Evolutionary conservation across 768 basidiomycete genomes (phyloP).

Genomic region (Hemileccinum impolitum): DNA sequence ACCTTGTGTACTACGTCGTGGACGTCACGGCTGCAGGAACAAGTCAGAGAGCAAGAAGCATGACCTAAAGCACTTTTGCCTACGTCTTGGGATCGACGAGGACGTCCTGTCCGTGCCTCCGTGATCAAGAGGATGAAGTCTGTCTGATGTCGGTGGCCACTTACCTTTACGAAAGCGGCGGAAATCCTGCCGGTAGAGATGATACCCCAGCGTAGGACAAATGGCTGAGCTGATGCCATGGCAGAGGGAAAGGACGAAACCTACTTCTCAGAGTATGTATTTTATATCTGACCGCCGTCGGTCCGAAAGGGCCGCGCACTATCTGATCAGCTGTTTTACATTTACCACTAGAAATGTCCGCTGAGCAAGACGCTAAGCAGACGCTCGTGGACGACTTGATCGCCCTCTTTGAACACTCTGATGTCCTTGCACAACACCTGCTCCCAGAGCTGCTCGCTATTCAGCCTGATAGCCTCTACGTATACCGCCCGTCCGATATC

Average conservation of each 20-base stretch:
- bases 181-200: constrained; percentile 82
- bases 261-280: neutral
- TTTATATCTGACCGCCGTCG: constrained; percentile 2
- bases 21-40: constrained; percentile 51
- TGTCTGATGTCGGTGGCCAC: neutral
- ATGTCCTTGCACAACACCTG: constrained; percentile 49
- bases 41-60: neutral
- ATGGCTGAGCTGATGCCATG: constrained; percentile 31
- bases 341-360: neutral
- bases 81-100: constrained; percentile 73
- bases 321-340: constrained; percentile 1
- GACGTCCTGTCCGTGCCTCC: constrained; percentile 52
- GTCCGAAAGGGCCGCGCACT: neutral
- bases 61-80: constrained; percentile 19
- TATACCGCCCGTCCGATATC: constrained; percentile 39
- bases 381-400: constrained; percentile 35
- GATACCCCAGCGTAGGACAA: constrained; percentile 76
- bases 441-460: constrained; percentile 47
- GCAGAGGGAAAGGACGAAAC: neutral
- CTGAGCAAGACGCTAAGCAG: constrained; percentile 8
- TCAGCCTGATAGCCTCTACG: constrained; percentile 21
- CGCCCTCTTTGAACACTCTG: constrained; percentile 66
- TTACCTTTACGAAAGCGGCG: constrained; percentile 61
- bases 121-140: neutral
- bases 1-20: constrained; percentile 67